Evolutionary conservation across 2,329 filamentous ascomycete genomes (phyloP), one percentile per base, ranked within the genome.

Genomic region (Pestalotiopsis sp.): DNA sequence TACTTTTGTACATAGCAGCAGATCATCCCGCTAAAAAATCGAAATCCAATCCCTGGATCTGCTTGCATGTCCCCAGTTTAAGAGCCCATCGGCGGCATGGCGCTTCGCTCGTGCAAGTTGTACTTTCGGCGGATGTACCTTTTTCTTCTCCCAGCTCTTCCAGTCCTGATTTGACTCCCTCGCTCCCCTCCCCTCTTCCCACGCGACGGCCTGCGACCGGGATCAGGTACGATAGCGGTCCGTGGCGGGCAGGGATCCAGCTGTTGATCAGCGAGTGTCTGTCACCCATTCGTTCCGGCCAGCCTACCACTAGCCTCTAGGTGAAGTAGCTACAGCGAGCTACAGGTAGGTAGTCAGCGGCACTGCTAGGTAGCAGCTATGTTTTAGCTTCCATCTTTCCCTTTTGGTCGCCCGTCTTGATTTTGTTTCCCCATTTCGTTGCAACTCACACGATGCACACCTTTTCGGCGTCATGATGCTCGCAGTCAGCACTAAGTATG

Each of bases 1-100:
- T 75, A 75, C 71, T 75, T 74, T 75, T 73, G 75, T 74, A 77
- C 72, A 71, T 74, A 74, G 76, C 72, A 70, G 67, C 20, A 62
- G 71, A 73, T 70, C 67, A 74, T 77, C 76, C 31, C 76, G 72
- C 71, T 71, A 68, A 72, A 74, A 72, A 31, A 31, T 31, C 27
- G 27, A 31, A 31, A 36, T 2, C 31, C 76, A 49, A 38, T 31
- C 61, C 61, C 61, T 64, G 61, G 59, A 39, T 36, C 13, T 62
- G 27, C 59, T 41, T 52, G 45, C 45, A n/a, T n/a, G 45, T 52
- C 45, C 45, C 45, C 45, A 52, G 59, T 36, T 36, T n/a, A 14
- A 25, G 20, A 31, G 31, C 31, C 31, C 38, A 62, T 72, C 73
- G 74, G 74, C 74, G 72, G 72, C 74, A 76, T 76, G 75, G 76